These are phyloP conservation scores for Rehmannia glutinosa DNA, from an alignment of 257 asterid genomes.

Conservation along the genomic window DNA sequence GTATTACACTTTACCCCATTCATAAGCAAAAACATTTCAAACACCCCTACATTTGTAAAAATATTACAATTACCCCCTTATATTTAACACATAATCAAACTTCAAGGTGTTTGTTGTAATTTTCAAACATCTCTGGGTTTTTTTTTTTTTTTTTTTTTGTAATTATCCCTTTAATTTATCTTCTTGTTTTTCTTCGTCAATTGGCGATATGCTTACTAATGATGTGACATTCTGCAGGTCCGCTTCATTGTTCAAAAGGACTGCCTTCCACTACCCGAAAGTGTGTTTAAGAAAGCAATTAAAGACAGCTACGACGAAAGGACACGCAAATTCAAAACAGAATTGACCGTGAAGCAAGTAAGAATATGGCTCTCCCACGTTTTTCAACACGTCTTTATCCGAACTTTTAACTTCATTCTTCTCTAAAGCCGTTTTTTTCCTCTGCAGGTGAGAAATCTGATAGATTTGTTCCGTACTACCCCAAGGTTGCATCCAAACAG, in stretches of 20 bases:
- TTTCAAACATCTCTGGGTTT: not conserved
- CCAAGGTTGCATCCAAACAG: slow-evolving; percentile 39
- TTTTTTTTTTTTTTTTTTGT: not conserved
- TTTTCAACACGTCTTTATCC: not conserved
- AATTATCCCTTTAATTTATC: not conserved
- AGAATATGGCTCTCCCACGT: slow-evolving; percentile 10
- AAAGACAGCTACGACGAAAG: slow-evolving; percentile 67
- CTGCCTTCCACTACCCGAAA: slow-evolving; percentile 80
- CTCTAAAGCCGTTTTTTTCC: slow-evolving; percentile 13
- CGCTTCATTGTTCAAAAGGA: slow-evolving; percentile 55
- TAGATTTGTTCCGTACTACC: slow-evolving; percentile 45
- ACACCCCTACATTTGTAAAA: too few relatives aligned
- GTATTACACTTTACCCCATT: too few relatives aligned
- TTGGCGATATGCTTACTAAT: slow-evolving; percentile 11
- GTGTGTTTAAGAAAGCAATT: slow-evolving; percentile 68
- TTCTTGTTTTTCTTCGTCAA: slow-evolving; percentile 3
- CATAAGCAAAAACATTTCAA: too few relatives aligned
- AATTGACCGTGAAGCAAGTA: slow-evolving; percentile 66
- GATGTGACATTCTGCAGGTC: slow-evolving; percentile 41
- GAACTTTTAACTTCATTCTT: not conserved
- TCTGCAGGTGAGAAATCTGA: slow-evolving; percentile 53
- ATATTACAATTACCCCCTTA: too few relatives aligned
- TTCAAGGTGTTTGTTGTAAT: too few relatives aligned
- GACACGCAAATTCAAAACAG: slow-evolving; percentile 72
- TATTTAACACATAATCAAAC: not conserved